Evolutionary conservation across 2,329 filamentous ascomycete species (phyloP), one percentile per base, ranked within the genome.

Genomic region (Diplodia intermedia): DNA sequence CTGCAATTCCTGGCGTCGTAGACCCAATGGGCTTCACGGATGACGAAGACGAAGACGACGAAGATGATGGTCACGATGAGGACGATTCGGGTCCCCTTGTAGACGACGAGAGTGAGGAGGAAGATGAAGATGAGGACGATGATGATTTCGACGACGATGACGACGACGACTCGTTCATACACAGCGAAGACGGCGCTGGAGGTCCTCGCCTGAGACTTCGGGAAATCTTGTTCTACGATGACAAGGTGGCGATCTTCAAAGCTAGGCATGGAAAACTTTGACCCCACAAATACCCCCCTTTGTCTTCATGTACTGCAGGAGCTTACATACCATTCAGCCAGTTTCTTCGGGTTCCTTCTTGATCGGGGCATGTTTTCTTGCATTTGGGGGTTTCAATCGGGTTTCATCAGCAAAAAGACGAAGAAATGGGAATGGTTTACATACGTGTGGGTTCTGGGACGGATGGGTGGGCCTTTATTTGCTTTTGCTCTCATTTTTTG

Each of bases 191-290:
- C 6, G 79, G 82, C 18, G 77, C 81, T 49, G 79, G 77, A 81
- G 85, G 72, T 6, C 76, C 79, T 36, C 84, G 84, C 70, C 83
- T 94, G 69, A 85, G 88, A 66, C 81, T 94, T 71, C 83, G 91
- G 70, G 91, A 94, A 81, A 94, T 95, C 71, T 79, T 94, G 70
- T 94, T 93, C 78, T 94, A 93, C 74, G 92, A 94, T 76, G 91
- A 94, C 76, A 92, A 92, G 78, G 88, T 93, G 65, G 88, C 90
- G 33, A 89, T 94, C 68, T 94, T 94, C 80, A 91, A 90, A 77
- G 90, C 90, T 38, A 86, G 91, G 69, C 89, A 92, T 78, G 88
- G 86, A 65, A 75, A 73, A 71, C 70, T 81, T 62, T 81, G 65
- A 71, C 15, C 53, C 31, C 33, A 20, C 20, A 55, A 47, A 57